Base-by-base conservation (phyloP, 352 stramenopile species). In the Phytopythium helicoides region DNA sequence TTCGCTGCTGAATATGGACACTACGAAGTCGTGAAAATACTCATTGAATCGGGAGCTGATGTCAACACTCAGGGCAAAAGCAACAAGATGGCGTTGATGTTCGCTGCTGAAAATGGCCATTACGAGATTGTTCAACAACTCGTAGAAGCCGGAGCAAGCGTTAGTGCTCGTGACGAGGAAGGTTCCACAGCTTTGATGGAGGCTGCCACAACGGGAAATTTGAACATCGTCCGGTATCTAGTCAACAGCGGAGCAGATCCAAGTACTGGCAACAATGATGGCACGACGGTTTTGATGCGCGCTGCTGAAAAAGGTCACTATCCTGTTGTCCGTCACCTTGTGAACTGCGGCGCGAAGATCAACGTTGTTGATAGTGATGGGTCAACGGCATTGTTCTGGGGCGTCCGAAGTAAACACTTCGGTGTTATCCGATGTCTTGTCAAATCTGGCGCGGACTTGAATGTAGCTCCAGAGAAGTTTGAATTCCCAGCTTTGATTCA, bases 381-480 rank as follows among this genome's bases (percentile, higher is more conserved):
- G 14, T 50, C 38, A 40, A 57, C 50, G 10, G 38, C 50, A 38
- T n/a, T 57, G 6, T 42, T 57, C 11, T 35, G 26, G 16, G 50
- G 38, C 5, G 26, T 40, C 22, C 16, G 40, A 15, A 14, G 14
- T 3, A 31, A 47, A 6, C 18, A 44, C 16, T 23, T 34, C 12
- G 34, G 35, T 38, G 21, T 60, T 33, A 5, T 55, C 6, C 33
- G 25, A 14, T 11, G 34, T 10, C 25, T 60, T 18, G 33, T 51
- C 3, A 38, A 51, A 3, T 16, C 22, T 22, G 31, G 31, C 12
- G 39, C 37, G 6, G 12, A 22, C 18, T 21, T 51, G 15, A n/a
- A 56, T 31, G 31, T 10, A 11, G 19, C 19, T 22, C 33, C 28
- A 8, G n/a, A n/a, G n/a, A 37, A 12, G 3, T 38, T 47, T 16